These are phyloP conservation scores for Gossypium mustelinum DNA, from an alignment of 345 rosid species.

Conservation along the genomic window DNA sequence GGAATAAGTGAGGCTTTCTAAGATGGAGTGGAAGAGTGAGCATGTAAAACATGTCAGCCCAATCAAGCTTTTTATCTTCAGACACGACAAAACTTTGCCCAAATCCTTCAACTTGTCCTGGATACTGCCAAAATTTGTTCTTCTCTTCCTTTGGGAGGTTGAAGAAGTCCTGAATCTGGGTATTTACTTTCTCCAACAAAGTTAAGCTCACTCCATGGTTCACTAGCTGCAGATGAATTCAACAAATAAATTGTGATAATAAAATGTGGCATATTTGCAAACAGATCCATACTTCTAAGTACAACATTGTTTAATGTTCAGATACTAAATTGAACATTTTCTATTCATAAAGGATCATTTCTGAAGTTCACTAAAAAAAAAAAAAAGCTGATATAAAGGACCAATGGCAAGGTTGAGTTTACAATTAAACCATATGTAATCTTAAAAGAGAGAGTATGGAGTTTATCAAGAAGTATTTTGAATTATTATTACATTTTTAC, in stretches of 20 bases:
- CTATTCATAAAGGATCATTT: too few relatives aligned
- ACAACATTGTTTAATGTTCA: too few relatives aligned
- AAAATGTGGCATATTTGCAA: background rate
- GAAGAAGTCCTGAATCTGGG: constrained; percentile 30
- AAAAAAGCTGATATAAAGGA: too few relatives aligned
- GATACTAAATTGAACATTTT: too few relatives aligned
- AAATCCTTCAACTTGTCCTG: constrained; percentile 38
- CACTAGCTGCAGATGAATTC: constrained; percentile 22
- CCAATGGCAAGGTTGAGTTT: too few relatives aligned
- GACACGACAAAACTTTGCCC: constrained; percentile 39
- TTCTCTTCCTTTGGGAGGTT: constrained; percentile 39
- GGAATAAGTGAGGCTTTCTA: constrained; percentile 33
- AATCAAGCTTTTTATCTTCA: constrained; percentile 44
- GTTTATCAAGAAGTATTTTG: too few relatives aligned
- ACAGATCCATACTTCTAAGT: too few relatives aligned
- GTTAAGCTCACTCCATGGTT: constrained; percentile 39
- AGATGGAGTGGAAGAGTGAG: constrained; percentile 24
- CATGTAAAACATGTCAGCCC: constrained; percentile 35
- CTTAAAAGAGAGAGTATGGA: too few relatives aligned
- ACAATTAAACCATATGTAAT: too few relatives aligned
- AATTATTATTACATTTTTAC: background rate
- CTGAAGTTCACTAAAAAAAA: too few relatives aligned
- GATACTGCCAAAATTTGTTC: constrained; percentile 33
- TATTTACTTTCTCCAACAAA: constrained; percentile 33
- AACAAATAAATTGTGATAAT: background rate